A percentile compares a stretch with the other conserved stretches of the same genome.
Evolutionary conservation across 2,329 filamentous ascomycete genomes (phyloP).

Genomic region (Leptographium wingfieldii): DNA sequence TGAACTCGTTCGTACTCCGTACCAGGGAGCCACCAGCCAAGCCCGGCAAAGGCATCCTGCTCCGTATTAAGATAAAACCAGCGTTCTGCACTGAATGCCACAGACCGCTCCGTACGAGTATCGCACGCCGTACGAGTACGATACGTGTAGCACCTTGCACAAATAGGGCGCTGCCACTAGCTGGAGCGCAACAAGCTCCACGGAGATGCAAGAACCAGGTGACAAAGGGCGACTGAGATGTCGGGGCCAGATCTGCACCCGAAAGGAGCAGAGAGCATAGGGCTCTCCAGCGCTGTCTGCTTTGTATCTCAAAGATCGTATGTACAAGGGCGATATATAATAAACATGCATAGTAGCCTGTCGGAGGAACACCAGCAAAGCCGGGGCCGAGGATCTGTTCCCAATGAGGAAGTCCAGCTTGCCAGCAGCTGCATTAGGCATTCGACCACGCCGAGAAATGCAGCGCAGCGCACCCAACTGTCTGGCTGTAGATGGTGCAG

Average conservation of each 20-base stretch:
- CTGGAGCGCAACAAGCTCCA: neutral
- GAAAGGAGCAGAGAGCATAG: neutral
- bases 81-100: neutral
- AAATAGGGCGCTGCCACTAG: neutral
- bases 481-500: neutral
- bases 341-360: no score
- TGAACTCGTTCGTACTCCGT: neutral
- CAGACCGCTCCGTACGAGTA: neutral
- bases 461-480: neutral
- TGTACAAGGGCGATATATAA: neutral
- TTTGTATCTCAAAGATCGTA: neutral
- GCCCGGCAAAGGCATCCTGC: neutral
- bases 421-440: neutral
- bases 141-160: neutral
- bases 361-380: neutral
- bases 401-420: neutral
- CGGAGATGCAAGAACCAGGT: neutral
- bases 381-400: neutral
- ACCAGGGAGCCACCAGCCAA: neutral
- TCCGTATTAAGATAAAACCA: neutral
- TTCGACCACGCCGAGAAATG: neutral
- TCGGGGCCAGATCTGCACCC: neutral
- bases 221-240: neutral
- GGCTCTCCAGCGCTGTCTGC: no score
- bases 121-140: neutral